Evolutionary conservation across 805 yeast species (phyloP).

Genomic region (Candida ponderosae): DNA sequence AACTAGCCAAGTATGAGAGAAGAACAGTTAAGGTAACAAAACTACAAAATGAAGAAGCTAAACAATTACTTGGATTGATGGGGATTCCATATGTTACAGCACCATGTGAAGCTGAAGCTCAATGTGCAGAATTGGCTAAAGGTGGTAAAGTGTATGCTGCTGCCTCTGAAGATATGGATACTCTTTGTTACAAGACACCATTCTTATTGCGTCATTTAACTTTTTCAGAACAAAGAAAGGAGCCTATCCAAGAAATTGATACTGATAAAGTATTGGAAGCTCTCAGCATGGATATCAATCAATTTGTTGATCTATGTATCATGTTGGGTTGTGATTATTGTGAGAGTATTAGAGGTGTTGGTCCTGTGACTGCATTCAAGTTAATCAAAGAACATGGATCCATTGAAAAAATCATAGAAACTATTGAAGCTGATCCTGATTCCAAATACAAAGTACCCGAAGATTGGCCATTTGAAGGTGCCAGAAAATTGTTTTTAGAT

Average conservation of each 20-base stretch:
- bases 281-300: slow-evolving; percentile 59
- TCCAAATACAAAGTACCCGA: slow-evolving; percentile 82
- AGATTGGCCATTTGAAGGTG: slow-evolving; percentile 88
- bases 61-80: slow-evolving; percentile 72
- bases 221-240: slow-evolving; percentile 87
- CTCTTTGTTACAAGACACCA: slow-evolving; percentile 86
- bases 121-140: slow-evolving; percentile 88
- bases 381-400: slow-evolving; percentile 79
- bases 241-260: slow-evolving; percentile 82
- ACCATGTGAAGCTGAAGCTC: slow-evolving; percentile 98
- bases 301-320: slow-evolving; percentile 88
- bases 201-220: slow-evolving; percentile 81
- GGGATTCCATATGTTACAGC: slow-evolving; percentile 93
- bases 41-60: slow-evolving; percentile 93
- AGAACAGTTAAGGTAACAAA: slow-evolving; percentile 83
- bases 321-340: slow-evolving; percentile 95
- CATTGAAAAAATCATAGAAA: slow-evolving; percentile 69
- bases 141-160: slow-evolving; percentile 93
- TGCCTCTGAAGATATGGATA: slow-evolving; percentile 99
- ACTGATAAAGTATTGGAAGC: slow-evolving; percentile 65
- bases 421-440: slow-evolving; percentile 39
- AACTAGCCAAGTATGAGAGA: slow-evolving; percentile 67
- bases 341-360: slow-evolving; percentile 91
- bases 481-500: slow-evolving; percentile 69
- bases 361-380: slow-evolving; percentile 91